Evolutionary conservation across 176 grass and related monocot genomes (phyloP).

Genomic region (Cocos nucifera): DNA sequence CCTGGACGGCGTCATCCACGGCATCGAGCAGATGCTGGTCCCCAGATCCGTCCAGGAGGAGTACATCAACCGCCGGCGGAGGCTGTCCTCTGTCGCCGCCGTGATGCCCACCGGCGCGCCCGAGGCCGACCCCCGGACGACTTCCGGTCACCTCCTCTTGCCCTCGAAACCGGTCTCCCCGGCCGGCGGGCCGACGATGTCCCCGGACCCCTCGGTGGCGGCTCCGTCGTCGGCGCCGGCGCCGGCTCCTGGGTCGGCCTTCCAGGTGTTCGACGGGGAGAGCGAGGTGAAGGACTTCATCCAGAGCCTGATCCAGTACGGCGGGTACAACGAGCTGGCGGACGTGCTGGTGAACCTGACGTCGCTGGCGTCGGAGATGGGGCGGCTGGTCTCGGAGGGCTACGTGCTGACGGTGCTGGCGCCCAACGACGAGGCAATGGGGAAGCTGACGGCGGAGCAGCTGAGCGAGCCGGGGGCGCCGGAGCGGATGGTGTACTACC

Average conservation of each 20-base stretch:
- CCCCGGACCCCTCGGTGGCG: conserved; percentile 44
- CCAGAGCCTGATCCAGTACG: conserved; percentile 64
- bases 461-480: conserved; percentile 54
- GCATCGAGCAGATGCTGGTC: conserved; percentile 50
- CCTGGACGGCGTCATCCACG: conserved; percentile 62
- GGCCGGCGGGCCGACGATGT: conserved; percentile 43
- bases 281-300: conserved; percentile 91
- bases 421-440: conserved; percentile 75
- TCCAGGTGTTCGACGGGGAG: conserved; percentile 55
- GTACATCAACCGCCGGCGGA: conserved; percentile 58
- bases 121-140: conserved; percentile 66
- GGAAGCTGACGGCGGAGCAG: conserved; percentile 51
- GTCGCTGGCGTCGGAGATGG: conserved; percentile 71
- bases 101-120: conserved; percentile 48
- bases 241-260: conserved; percentile 25
- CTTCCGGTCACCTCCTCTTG: conserved; percentile 29
- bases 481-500: conserved; percentile 78
- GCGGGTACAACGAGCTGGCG: conserved; percentile 88
- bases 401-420: conserved; percentile 76
- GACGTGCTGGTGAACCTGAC: conserved; percentile 82
- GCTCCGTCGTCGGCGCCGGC: conserved; percentile 14
- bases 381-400: conserved; percentile 56
- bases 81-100: conserved; percentile 50
- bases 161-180: conserved; percentile 34
- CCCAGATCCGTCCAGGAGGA: conserved; percentile 63